phyloP scores from a whole-genome alignment of 2,329 filamentous ascomycete genomes.

The Alternaria triticimaculans region DNA sequence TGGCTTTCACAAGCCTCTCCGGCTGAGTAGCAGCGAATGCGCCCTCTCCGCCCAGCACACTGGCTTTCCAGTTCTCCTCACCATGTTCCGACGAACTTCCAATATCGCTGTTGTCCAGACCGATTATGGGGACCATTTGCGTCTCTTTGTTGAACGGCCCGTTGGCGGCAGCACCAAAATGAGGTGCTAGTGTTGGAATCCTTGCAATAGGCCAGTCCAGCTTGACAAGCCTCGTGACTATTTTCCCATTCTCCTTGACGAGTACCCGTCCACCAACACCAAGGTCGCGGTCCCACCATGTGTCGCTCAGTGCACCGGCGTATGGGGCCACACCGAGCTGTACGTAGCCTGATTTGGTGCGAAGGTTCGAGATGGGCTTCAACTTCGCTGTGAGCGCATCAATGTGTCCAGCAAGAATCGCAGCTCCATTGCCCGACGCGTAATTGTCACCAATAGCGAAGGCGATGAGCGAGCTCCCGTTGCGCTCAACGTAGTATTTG shows the following conservation, averaged over 20 bases:
- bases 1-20: slow-evolving; percentile 80
- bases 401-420: slow-evolving; percentile 89
- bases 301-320: slow-evolving; percentile 82
- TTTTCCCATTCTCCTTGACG: slow-evolving; percentile 80
- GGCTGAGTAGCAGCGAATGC: slow-evolving; percentile 86
- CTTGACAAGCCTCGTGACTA: slow-evolving; percentile 82
- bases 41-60: slow-evolving; percentile 65
- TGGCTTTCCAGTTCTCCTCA: slow-evolving; percentile 49
- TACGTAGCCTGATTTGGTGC: slow-evolving; percentile 82
- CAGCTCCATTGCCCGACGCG: slow-evolving; percentile 82
- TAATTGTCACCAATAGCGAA: slow-evolving; percentile 85
- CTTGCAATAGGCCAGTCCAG: slow-evolving; percentile 90
- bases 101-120: slow-evolving; percentile 75
- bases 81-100: slow-evolving; percentile 36
- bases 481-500: slow-evolving; percentile 88
- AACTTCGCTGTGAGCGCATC: slow-evolving; percentile 88
- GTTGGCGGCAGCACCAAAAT: slow-evolving; percentile 78
- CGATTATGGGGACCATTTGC: slow-evolving; percentile 91
- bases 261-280: slow-evolving; percentile 89
- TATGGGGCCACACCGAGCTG: slow-evolving; percentile 94
- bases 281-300: slow-evolving; percentile 97
- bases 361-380: slow-evolving; percentile 87
- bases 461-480: slow-evolving; percentile 83
- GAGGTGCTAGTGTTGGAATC: slow-evolving; percentile 89
- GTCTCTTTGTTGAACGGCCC: slow-evolving; percentile 85